Evolutionary conservation across 345 rosid species (phyloP), one percentile per base, ranked within the genome.

Genomic region (Combretum micranthum): DNA sequence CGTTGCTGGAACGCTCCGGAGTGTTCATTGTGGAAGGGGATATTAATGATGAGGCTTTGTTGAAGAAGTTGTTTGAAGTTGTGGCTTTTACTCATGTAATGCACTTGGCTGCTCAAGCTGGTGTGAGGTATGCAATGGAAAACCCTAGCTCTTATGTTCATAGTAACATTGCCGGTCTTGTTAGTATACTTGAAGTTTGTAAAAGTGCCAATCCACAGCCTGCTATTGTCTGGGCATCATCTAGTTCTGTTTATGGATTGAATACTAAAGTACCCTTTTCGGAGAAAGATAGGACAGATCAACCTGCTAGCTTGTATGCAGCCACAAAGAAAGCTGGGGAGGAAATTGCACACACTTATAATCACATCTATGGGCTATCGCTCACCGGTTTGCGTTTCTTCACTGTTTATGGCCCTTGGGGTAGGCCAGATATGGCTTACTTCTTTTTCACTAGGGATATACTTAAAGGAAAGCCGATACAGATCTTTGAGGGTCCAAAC

Each of bases 11-110:
- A 57, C 76, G 90, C 21, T 71, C 73, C 18, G 95, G 98, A 0
- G 75, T 88, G 51, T 88, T 80, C 55, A 72, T 91, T 17, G 95
- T 91, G 6, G 95, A 91, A 71, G 98, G 96, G 13, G 98, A 91
- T 52, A 84, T 91, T 65, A 91, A 91, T 63, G 96, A 91, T 53
- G 82, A 61, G 53, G 75, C 75, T 50, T 70, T 91, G 60, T 54
- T 91, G 21, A 77, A 64, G 85, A 86, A 84, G 68, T 73, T 88
- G 1, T 91, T 88, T 59, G 95, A 88, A 37, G 69, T 84, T 42
- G 95, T 84, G 32, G 46, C 83, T 2, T 88, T 91, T 70, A 84
- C 96, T 4, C 98, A 91, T 42, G 92, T 91, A 15, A 88, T 88
- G 98, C 82, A 77, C 57, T 63, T 77, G 56, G 82, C 82, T n/a